Evolutionary conservation across 2,329 filamentous ascomycete species (phyloP).

Genomic region (Penicillium sp.): DNA sequence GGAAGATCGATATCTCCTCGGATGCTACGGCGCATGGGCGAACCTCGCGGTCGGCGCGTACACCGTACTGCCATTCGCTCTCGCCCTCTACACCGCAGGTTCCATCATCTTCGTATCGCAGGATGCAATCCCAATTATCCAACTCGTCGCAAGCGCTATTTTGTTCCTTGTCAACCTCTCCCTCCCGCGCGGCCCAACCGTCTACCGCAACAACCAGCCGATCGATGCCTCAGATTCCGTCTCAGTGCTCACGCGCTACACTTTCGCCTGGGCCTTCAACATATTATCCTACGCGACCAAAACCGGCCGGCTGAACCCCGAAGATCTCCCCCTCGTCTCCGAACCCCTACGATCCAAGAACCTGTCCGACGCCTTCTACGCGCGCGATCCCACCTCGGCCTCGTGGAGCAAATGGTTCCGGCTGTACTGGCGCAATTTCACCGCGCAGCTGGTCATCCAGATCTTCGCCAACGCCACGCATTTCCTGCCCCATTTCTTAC

Average conservation of each 20-base stretch:
- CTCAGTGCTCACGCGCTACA: constrained; percentile 65
- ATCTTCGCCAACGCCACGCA: constrained; percentile 60
- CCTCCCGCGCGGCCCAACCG: constrained; percentile 68
- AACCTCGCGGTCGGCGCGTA: neutral
- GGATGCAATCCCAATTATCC: constrained; percentile 2
- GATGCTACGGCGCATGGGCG: constrained; percentile 17
- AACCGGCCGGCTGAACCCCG: constrained; percentile 65
- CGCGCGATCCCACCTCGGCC: constrained; percentile 17
- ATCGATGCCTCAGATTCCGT: constrained; percentile 68
- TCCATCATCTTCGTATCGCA: neutral
- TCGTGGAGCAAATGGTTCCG: constrained; percentile 65
- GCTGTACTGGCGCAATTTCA: constrained; percentile 61
- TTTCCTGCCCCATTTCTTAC: constrained; percentile 71
- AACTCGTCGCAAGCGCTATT: constrained; percentile 5
- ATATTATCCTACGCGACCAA: constrained; percentile 61
- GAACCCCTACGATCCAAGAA: constrained; percentile 58
- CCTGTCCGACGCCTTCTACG: constrained; percentile 27
- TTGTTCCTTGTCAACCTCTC: constrained; percentile 39
- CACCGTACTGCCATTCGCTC: neutral
- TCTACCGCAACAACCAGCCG: constrained; percentile 61
- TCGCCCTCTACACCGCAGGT: neutral
- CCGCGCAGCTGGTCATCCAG: constrained; percentile 64
- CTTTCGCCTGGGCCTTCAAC: constrained; percentile 65
- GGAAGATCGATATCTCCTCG: constrained; percentile 11
- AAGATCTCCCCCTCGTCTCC: constrained; percentile 66